A percentile compares a stretch with the other conserved stretches of the same genome.
These are phyloP conservation scores for Pleurotus pulmonarius DNA, from an alignment of 768 basidiomycete genomes.

Conservation along the genomic window DNA sequence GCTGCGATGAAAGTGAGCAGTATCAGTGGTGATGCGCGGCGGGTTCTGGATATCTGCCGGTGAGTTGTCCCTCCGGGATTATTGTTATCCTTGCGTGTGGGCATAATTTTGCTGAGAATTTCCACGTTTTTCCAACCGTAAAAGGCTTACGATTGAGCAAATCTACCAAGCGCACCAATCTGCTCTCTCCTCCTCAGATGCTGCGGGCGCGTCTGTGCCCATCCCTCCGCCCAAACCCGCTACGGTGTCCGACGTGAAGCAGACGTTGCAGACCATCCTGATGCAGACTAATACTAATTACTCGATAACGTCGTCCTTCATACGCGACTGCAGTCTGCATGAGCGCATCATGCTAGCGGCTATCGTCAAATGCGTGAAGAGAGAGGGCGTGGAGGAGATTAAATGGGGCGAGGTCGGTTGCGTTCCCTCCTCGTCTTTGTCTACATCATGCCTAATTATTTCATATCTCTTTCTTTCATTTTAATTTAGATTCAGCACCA, in stretches of 20 bases:
- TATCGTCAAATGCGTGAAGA: constrained; percentile 74
- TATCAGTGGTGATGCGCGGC: constrained; percentile 91
- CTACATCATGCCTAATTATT: not conserved
- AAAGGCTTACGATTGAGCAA: constrained; percentile 80
- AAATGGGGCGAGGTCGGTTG: constrained; percentile 72
- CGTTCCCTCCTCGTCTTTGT: not conserved
- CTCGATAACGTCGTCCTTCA: constrained; percentile 35
- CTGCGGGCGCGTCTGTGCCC: too few relatives aligned
- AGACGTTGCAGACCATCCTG: constrained; percentile 58
- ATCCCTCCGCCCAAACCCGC: constrained; percentile 27
- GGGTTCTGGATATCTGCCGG: constrained; percentile 92
- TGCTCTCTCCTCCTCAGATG: too few relatives aligned
- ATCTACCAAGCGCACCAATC: constrained; percentile 34
- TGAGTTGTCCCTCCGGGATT: constrained; percentile 21
- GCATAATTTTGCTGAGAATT: too few relatives aligned
- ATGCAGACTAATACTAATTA: constrained; percentile 85
- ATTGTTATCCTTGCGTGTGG: too few relatives aligned
- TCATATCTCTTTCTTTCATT: constrained; percentile 2
- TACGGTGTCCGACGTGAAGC: constrained; percentile 65
- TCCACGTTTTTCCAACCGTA: not conserved
- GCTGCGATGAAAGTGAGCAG: constrained; percentile 68
- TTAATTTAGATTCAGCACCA: constrained; percentile 63
- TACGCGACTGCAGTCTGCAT: constrained; percentile 81
- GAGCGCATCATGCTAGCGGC: constrained; percentile 87
- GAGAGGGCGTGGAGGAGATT: constrained; percentile 86